Evolutionary conservation across 164 flowering plant genomes (phyloP).

Genomic region (Tinospora cordifolia): DNA sequence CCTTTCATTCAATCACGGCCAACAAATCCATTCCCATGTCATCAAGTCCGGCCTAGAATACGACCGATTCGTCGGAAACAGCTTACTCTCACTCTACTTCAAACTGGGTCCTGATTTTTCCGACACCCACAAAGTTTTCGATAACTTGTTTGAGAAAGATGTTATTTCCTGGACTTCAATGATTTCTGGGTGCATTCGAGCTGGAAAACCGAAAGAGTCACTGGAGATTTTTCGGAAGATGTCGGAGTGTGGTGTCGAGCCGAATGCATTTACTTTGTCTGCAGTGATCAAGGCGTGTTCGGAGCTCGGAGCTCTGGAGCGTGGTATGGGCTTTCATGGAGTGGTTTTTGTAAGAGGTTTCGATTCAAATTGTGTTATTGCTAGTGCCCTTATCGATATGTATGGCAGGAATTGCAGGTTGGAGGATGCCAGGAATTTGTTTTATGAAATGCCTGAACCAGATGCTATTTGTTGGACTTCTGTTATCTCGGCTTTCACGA

Average conservation of each 20-base stretch:
- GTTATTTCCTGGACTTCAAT: conserved; percentile 70
- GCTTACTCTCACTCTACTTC: conserved; percentile 59
- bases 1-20: conserved; percentile 38
- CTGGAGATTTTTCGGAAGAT: conserved; percentile 42
- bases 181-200: conserved; percentile 50
- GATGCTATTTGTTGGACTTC: conserved; percentile 77
- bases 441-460: conserved; percentile 58
- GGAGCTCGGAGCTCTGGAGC: conserved; percentile 29
- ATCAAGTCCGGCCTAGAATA: conserved; percentile 60
- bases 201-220: conserved; percentile 31
- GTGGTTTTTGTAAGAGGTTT: conserved; percentile 48
- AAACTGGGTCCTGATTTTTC: conserved; percentile 37
- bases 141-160: conserved; percentile 39
- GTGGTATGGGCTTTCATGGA: conserved; percentile 59
- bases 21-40: conserved; percentile 55
- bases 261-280: conserved; percentile 68
- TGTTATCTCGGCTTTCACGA: conserved; percentile 49
- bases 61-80: conserved; percentile 70
- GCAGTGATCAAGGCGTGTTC: conserved; percentile 69
- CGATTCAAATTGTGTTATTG: conserved; percentile 43
- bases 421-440: conserved; percentile 40
- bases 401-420: conserved; percentile 47
- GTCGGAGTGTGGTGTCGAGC: conserved; percentile 47
- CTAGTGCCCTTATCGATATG: conserved; percentile 62
- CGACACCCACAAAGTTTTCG: conserved; percentile 45